Evolutionary conservation across 371 early-diverging fungal species (phyloP), one percentile per base, ranked within the genome.

Genomic region (Mucor racemosus): DNA sequence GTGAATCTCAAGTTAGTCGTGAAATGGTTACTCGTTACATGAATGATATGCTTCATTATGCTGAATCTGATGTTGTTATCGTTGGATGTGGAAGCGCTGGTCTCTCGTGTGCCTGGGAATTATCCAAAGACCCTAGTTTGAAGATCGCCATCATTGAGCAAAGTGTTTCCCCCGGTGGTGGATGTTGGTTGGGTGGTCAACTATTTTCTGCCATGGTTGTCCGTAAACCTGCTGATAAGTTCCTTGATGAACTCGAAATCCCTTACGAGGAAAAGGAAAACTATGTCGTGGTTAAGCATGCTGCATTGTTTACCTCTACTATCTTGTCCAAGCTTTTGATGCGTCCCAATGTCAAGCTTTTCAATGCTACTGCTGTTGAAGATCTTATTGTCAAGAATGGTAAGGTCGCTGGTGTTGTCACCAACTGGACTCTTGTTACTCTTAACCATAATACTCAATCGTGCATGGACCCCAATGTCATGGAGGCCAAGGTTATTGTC

Each of bases 151-250:
- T 89, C 58, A 87, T 89, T 61, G 90, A 89, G 67, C 86, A 86
- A 65, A 85, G 79, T 58, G 90, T 89, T 54, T 78, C 88, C 19
- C 90, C 90, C 35, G 90, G 90, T 53, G 91, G 80, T 67, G 92
- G 92, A 41, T 90, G 90, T 54, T 92, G 92, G 92, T 79, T 92
- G 57, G 92, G 92, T 44, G 92, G 92, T 14, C 92, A 92, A 77
- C 81, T 92, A 50, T 86, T 90, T 76, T 84, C 88, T 35, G 86
- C 88, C 58, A 86, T 84, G 86, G 69, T 89, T 57, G 88, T 89
- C 60, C 89, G 91, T 67, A 91, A 89, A 78, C 91, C 91, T 42
- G 89, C 89, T 39, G 80, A 91, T 66, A 76, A 81, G 59, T 81
- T 91, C 74, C 72, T 89, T 36, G 81, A 84, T 65, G 89, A 90